A percentile compares a stretch with the other conserved stretches of the same genome.
These are phyloP conservation scores for Fusarium sp. DNA, from an alignment of 2,329 filamentous ascomycete genomes.

Conservation along the genomic window DNA sequence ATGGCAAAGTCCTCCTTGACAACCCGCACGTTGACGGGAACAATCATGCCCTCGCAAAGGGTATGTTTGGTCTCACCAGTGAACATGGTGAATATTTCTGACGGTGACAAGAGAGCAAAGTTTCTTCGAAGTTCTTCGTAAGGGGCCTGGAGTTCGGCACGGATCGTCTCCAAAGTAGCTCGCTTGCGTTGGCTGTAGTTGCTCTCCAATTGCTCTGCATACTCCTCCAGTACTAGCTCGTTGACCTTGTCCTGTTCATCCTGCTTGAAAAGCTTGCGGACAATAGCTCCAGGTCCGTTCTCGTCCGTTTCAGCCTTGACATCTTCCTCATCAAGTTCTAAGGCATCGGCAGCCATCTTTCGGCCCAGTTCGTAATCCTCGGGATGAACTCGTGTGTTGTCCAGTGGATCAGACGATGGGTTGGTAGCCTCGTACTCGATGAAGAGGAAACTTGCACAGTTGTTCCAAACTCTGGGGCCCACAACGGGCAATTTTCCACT, in stretches of 20 bases:
- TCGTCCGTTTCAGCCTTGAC: constrained; percentile 95
- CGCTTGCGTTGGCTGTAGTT: constrained; percentile 96
- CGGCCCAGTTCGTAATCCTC: constrained; percentile 98
- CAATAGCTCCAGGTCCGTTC: constrained; percentile 87
- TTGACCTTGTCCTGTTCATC: constrained; percentile 95
- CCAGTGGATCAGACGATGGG: constrained; percentile 86
- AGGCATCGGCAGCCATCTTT: constrained; percentile 97
- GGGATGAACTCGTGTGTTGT: constrained; percentile 96
- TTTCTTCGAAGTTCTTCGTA: constrained; percentile 93
- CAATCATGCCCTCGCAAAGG: constrained; percentile 88
- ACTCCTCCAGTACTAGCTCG: constrained; percentile 94
- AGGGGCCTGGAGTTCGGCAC: constrained; percentile 89
- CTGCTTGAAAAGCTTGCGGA: constrained; percentile 94
- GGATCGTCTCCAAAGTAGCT: constrained; percentile 94
- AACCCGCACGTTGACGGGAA: constrained; percentile 87
- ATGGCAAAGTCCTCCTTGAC: constrained; percentile 94
- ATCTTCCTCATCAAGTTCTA: constrained; percentile 97
- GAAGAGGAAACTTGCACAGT: constrained; percentile 94
- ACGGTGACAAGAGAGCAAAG: constrained; percentile 75
- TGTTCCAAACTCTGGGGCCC: constrained; percentile 92
- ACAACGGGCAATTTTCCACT: constrained; percentile 82
- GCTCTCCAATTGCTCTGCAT: constrained; percentile 92
- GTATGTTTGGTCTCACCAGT: constrained; percentile 92
- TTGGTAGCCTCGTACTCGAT: constrained; percentile 89
- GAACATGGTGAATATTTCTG: constrained; percentile 95